Evolutionary conservation across 495 filamentous ascomycete species (phyloP).

Genomic region (Hypoxylon trugodes): DNA sequence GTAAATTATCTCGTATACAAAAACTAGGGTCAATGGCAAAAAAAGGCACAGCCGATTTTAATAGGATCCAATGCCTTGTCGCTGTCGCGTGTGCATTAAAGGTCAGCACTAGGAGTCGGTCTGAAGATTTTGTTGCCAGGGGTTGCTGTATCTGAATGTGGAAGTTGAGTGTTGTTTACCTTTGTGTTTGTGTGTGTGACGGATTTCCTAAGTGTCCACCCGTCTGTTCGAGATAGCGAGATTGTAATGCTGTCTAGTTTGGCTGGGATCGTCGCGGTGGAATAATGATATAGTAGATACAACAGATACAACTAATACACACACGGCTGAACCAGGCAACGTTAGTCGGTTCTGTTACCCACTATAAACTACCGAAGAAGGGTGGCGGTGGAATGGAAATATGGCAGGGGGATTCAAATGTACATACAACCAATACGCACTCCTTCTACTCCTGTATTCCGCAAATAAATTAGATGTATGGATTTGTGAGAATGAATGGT

Average conservation of each 20-base stretch:
- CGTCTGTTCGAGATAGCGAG: constrained; percentile 29
- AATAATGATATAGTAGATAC: neutral
- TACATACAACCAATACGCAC: neutral
- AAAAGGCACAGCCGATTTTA: neutral
- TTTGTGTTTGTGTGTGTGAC: constrained; percentile 8
- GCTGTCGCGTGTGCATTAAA: constrained; percentile 21
- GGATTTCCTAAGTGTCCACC: constrained; percentile 25
- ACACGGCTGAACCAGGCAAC: neutral
- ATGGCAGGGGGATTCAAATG: too few relatives aligned
- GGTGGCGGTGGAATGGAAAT: constrained; percentile 27
- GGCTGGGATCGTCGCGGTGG: constrained; percentile 38
- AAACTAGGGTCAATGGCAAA: neutral
- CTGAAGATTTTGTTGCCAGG: constrained; percentile 5
- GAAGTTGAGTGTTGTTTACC: constrained; percentile 22
- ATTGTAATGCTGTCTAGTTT: constrained; percentile 39
- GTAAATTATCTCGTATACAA: neutral
- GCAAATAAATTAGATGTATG: too few relatives aligned
- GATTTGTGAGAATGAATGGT: neutral
- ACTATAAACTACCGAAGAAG: constrained; percentile 30
- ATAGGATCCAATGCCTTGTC: constrained; percentile 3
- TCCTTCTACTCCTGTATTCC: too few relatives aligned
- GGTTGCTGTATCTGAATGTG: constrained; percentile 8
- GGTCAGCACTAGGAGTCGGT: neutral
- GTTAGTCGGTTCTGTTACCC: constrained; percentile 25
- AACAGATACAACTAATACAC: constrained; percentile 22